phyloP scores from a whole-genome alignment of 2,329 filamentous ascomycete genomes.

The Cyanodermella asteris region DNA sequence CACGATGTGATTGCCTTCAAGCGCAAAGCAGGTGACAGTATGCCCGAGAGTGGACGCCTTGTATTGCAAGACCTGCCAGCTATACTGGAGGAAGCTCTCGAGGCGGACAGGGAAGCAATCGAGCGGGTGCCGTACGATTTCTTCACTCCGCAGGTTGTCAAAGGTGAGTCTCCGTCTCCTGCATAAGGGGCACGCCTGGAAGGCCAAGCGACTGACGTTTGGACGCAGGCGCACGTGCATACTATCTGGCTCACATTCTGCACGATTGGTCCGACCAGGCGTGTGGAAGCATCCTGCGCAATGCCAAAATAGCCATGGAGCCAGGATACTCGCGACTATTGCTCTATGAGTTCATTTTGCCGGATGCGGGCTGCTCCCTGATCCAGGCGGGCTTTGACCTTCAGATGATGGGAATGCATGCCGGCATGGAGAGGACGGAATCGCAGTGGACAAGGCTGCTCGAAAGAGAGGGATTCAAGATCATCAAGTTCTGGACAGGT shows the following conservation, averaged over 20 bases:
- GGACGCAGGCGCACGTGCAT: slow-evolving; percentile 17
- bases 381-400: slow-evolving; percentile 5
- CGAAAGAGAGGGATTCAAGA: slow-evolving; percentile 2
- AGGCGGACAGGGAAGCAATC: slow-evolving; percentile 10
- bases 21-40: no score
- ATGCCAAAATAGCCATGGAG: slow-evolving; percentile 7
- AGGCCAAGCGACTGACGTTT: no score
- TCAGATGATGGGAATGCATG: slow-evolving; percentile 7
- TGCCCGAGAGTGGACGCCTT: slow-evolving; percentile 15
- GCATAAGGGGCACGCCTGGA: no score
- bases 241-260: slow-evolving; percentile 13
- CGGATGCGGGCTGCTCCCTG: slow-evolving; percentile 1
- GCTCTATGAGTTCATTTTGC: slow-evolving; percentile 6
- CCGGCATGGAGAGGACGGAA: slow-evolving; percentile 4
- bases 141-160: slow-evolving; percentile 19
- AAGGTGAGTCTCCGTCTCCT: no score
- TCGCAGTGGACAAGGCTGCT: slow-evolving; percentile 4
- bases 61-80: slow-evolving; percentile 12
- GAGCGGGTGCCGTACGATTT: slow-evolving; percentile 16
- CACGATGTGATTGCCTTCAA: slow-evolving; percentile 2
- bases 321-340: slow-evolving; percentile 7
- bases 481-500: slow-evolving; percentile 3
- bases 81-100: not conserved
- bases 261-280: slow-evolving; percentile 14
- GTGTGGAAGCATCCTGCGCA: slow-evolving; percentile 2